Base-by-base conservation (phyloP, 495 filamentous ascomycete species). In the Hyphodiscus hymeniophilus region DNA sequence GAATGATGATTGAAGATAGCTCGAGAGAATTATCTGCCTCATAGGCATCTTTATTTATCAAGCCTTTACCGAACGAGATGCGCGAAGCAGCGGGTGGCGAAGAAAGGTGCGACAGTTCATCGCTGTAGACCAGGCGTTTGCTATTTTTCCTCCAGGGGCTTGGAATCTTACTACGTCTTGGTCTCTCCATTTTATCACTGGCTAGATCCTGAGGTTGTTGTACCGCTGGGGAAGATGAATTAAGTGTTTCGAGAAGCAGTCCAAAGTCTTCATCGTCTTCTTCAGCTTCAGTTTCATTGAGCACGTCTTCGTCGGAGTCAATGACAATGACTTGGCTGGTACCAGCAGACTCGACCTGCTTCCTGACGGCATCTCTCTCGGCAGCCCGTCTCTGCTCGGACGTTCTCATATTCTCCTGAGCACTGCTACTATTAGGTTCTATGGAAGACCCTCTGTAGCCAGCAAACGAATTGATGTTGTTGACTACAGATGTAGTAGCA, bases 81-180 rank as follows among this genome's bases (percentile, higher is more conserved):
- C 56, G 38, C 12, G 49, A 40, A 2, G 48, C 48, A 7, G 55
- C 46, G 23, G 52, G 48, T 32, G 50, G 47, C 16, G 45, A 48
- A 15, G 51, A 49, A 30, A 47, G 26, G 16, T 52, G 45, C 8
- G 55, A 53, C 11, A 58, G 30, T 41, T 61, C 58, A 42, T 61
- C 58, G 43, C 45, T 56, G 44, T 61, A 61, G 2, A 56, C 52
- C 11, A 61, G 32, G 24, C 52, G 20, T 21, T 49, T 58, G 44
- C 58, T 61, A 31, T 58, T 56, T 18, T 66, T 66, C 38, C 59
- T 67, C 66, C 68, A 72, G 0, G 68, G 67, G 34, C 67, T 72
- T 21, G 66, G 69, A 5, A 73, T 53, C 50, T 67, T 71, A 35
- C 48, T 60, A 49, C 66, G 59, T 51, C 60, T 63, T 32, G 69